These are phyloP conservation scores for Guadua angustifolia DNA, from an alignment of 176 grass and related monocot genomes.

Conservation along the genomic window DNA sequence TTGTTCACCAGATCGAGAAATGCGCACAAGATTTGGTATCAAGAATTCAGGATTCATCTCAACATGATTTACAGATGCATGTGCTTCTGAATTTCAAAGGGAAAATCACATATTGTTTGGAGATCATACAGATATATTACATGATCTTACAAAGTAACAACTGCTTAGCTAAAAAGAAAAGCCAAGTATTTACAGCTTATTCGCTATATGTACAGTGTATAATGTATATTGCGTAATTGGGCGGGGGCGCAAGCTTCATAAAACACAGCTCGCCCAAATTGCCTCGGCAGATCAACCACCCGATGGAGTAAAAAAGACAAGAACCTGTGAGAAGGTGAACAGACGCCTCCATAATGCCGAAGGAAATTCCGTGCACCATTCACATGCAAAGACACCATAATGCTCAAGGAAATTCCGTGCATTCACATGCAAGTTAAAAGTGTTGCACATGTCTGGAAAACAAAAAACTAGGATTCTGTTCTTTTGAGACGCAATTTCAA, in stretches of 20 bases:
- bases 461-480: conserved; percentile 33
- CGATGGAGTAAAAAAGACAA: background rate
- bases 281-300: background rate
- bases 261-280: conserved; percentile 55
- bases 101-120: background rate
- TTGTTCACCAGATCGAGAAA: background rate
- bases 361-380: background rate
- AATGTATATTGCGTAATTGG: conserved; percentile 6
- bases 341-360: background rate
- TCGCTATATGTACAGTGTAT: conserved; percentile 25
- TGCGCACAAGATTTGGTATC: background rate
- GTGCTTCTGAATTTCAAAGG: background rate
- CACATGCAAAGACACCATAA: background rate
- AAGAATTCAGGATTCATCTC: background rate
- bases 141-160: background rate
- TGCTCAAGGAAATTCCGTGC: background rate
- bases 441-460: background rate
- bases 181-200: conserved; percentile 40
- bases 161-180: background rate
- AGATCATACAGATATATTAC: background rate
- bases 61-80: background rate
- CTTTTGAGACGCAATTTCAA: conserved; percentile 31
- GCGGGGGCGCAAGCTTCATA: conserved; percentile 43
- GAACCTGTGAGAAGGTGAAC: background rate
- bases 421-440: background rate